Conservation (phyloP, 2,329 filamentous ascomycete genomes). For the Myriosclerotinia curreyana region DNA sequence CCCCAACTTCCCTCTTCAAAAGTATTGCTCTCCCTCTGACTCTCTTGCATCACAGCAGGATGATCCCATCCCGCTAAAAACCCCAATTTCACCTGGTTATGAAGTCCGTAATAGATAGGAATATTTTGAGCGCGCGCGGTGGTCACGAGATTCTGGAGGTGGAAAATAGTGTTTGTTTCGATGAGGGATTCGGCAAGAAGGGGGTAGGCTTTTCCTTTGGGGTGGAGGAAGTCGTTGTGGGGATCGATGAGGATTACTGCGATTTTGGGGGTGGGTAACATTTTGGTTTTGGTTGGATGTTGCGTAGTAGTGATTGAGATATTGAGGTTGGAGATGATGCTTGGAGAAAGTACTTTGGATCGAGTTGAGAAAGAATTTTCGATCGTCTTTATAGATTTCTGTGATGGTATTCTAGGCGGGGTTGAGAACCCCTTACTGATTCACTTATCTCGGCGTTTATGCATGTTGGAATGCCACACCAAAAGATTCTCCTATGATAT, state of each 20-base stretch:
- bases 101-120: constrained; percentile 41
- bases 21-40: constrained; percentile 26
- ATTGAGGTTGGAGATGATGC: not conserved
- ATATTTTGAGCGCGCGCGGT: constrained; percentile 34
- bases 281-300: not conserved
- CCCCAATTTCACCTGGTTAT: constrained; percentile 35
- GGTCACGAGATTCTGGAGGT: constrained; percentile 34
- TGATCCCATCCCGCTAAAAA: constrained; percentile 38
- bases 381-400: not conserved
- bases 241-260: constrained; percentile 35
- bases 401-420: not conserved
- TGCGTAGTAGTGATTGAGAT: not conserved
- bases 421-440: not conserved
- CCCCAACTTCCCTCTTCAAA: constrained; percentile 39
- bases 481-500: not conserved
- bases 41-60: constrained; percentile 28
- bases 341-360: too few species aligned
- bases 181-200: constrained; percentile 35
- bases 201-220: constrained; percentile 32
- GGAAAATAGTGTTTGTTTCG: constrained; percentile 34
- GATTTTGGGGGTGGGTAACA: constrained; percentile 21
- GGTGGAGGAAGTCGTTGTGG: constrained; percentile 37
- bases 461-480: not conserved
- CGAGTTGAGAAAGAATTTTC: not conserved
- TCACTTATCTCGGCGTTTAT: not conserved